Base-by-base conservation (phyloP, 768 basidiomycete genomes). In the Mycena crocata region DNA sequence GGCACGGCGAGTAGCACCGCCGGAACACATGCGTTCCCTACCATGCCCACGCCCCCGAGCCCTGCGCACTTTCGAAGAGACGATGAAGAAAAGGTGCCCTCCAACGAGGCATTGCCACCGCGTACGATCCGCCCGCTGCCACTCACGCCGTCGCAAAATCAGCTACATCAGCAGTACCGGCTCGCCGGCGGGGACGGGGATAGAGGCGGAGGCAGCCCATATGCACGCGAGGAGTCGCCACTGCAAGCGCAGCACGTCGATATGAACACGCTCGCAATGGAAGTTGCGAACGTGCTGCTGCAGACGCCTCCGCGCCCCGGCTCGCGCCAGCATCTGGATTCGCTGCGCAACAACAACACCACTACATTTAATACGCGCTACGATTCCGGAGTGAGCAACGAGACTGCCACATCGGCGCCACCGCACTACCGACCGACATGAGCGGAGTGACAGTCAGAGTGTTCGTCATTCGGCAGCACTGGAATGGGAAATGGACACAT, bases 181-280 rank as follows among this genome's bases (percentile, higher is more conserved):
- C 14, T 39, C 64, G 17, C 28, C 57, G 35, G 23, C 50, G 54
- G 23, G 57, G 32, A 28, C 42, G 21, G 1, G 3, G 31, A 8
- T n/a, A 32, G n/a, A n/a, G n/a, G n/a, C n/a, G n/a, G n/a, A n/a
- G n/a, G n/a, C n/a, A n/a, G n/a, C n/a, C n/a, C n/a, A n/a, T n/a
- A 35, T 9, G 49, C 26, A 3, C 46, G 2, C 26, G 28, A 39
- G 5, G 45, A 32, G 35, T 14, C 63, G 21, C n/a, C n/a, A n/a
- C n/a, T n/a, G n/a, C 44, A 28, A 3, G 14, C 35, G 26, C 57
- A 23, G 62, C 44, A 48, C 7, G 52, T 63, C 8, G 66, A 77
- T 60, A 73, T 79, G 15, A 69, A 72, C 26, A 56, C 71, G n/a
- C 72, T 79, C 14, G 78, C 78, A 35, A 72, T 73, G 59, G 74